phyloP scores from a whole-genome alignment of 2,329 filamentous ascomycete genomes.

The Teratosphaeria zuluensis region DNA sequence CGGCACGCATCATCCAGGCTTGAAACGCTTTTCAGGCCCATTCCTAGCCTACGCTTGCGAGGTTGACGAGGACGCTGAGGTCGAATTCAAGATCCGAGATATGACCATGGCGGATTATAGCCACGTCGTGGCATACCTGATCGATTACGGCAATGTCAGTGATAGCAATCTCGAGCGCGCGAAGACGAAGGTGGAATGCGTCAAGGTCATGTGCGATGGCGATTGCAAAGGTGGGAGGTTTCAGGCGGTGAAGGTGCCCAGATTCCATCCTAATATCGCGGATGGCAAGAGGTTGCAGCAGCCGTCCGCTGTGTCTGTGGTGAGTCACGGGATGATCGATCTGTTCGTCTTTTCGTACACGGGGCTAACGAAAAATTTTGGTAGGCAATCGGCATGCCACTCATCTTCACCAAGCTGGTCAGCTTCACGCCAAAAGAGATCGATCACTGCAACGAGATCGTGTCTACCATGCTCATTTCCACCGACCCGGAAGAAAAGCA shows the following conservation, averaged over 20 bases:
- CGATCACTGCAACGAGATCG: background rate
- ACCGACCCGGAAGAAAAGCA: background rate
- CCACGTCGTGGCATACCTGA: background rate
- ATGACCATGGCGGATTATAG: background rate
- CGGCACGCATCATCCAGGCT: background rate
- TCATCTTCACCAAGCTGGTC: background rate
- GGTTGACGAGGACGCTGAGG: background rate
- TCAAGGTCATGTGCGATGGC: background rate
- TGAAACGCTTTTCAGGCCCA: background rate
- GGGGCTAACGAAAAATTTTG: background rate
- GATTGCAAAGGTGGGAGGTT: background rate
- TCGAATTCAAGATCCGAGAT: background rate
- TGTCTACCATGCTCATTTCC: background rate
- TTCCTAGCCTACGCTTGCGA: background rate
- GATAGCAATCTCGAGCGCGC: background rate
- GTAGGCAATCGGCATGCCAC: background rate
- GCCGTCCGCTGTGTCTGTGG: background rate
- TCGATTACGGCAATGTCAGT: background rate
- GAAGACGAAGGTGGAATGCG: background rate
- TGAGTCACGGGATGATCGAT: background rate
- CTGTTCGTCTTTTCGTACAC: too few relatives aligned
- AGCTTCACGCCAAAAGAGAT: background rate
- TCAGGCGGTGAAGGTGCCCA: background rate
- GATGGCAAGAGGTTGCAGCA: background rate
- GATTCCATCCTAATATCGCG: background rate